Percentiles rank a stretch among this genome's conserved stretches.
phyloP scores from a whole-genome alignment of 2,329 filamentous ascomycete species.

The Raffaelea arxii region DNA sequence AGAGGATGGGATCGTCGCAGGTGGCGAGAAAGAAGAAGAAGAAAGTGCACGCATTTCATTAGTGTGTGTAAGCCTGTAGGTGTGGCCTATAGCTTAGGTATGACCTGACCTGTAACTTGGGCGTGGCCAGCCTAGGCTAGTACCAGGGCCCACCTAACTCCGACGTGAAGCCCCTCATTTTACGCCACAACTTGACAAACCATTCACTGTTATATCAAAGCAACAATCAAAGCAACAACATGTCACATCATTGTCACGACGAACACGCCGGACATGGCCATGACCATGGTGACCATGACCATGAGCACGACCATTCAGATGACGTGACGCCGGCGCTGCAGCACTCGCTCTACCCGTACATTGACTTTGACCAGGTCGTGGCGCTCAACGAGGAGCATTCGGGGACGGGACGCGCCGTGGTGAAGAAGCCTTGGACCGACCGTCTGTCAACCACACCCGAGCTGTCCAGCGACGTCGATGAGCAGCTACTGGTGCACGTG shows the following conservation, averaged over 20 bases:
- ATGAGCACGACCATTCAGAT: constrained; percentile 77
- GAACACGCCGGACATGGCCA: constrained; percentile 21
- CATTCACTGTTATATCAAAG: not conserved
- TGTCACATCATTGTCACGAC: constrained; percentile 20
- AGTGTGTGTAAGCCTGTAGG: not conserved
- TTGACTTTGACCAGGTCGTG: constrained; percentile 75
- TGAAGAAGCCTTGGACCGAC: constrained; percentile 88
- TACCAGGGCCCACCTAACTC: not conserved
- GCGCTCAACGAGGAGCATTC: constrained; percentile 73
- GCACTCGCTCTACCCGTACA: constrained; percentile 81
- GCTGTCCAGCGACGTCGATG: constrained; percentile 77
- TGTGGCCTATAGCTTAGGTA: not conserved
- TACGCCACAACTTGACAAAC: too few species aligned
- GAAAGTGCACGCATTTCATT: constrained; percentile 31
- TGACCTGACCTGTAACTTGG: not conserved
- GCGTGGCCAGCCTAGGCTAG: not conserved
- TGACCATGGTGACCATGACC: constrained; percentile 42
- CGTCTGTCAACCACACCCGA: constrained; percentile 62
- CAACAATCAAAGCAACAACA: not conserved
- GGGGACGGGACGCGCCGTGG: constrained; percentile 61
- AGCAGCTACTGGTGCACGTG: constrained; percentile 86
- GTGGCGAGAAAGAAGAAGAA: constrained; percentile 30
- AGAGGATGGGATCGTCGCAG: constrained; percentile 12
- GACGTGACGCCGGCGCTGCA: constrained; percentile 89
- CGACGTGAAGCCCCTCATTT: too few species aligned